phyloP scores from a whole-genome alignment of 805 yeast species.

The Saccharomycopsis amapae region DNA sequence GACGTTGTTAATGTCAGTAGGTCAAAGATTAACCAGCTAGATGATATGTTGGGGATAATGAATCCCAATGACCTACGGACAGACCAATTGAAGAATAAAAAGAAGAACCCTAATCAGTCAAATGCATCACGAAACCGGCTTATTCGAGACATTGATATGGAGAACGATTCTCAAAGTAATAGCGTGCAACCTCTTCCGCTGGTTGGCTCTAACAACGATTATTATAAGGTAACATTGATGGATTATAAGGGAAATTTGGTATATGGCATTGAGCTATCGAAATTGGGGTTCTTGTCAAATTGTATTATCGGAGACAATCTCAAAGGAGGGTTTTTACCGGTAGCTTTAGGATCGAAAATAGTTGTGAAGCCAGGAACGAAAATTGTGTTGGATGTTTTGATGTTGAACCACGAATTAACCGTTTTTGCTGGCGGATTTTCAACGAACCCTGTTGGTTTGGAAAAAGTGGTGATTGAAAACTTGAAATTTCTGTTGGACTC shows the following conservation, averaged over 20 bases:
- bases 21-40: constrained; percentile 47
- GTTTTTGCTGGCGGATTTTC: constrained; percentile 23
- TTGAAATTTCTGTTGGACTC: too few species aligned
- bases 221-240: constrained; percentile 51
- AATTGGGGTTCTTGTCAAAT: constrained; percentile 27
- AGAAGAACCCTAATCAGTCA: constrained; percentile 20
- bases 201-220: constrained; percentile 21
- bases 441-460: background rate
- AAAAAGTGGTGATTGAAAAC: background rate
- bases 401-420: constrained; percentile 27
- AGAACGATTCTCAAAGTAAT: constrained; percentile 23
- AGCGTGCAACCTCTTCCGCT: background rate
- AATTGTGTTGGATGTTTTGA: constrained; percentile 40
- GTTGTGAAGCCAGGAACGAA: constrained; percentile 35
- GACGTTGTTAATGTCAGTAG: constrained; percentile 46
- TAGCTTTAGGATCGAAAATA: constrained; percentile 42
- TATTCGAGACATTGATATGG: background rate
- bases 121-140: constrained; percentile 23
- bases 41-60: constrained; percentile 35
- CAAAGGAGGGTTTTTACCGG: constrained; percentile 31
- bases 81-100: constrained; percentile 38
- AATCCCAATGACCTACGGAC: constrained; percentile 49
- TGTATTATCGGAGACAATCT: background rate
- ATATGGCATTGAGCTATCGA: constrained; percentile 53
- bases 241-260: constrained; percentile 44